Conservation (phyloP, 495 filamentous ascomycete genomes). For the Evansstolkia leycettana region DNA sequence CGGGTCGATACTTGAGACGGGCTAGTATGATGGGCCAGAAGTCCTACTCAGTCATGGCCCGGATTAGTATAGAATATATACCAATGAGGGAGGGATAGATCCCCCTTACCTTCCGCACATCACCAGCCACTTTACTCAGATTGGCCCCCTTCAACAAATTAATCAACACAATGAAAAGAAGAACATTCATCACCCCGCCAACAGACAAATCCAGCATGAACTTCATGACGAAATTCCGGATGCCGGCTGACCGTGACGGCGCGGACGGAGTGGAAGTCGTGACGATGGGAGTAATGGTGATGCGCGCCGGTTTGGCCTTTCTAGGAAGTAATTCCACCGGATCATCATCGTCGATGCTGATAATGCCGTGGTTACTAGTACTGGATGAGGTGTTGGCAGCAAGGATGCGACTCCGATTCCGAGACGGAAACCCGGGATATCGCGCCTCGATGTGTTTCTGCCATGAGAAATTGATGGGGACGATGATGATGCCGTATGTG, state of each 20-base stretch:
- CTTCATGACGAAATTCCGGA: constrained; percentile 66
- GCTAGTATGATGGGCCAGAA: constrained; percentile 61
- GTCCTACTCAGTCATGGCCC: constrained; percentile 33
- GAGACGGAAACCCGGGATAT: constrained; percentile 34
- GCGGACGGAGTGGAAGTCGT: too few species aligned
- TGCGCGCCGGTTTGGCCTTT: background rate
- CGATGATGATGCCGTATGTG: constrained; percentile 59
- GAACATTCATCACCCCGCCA: constrained; percentile 63
- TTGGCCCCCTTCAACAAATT: constrained; percentile 36
- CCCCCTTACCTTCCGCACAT: background rate
- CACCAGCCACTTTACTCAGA: constrained; percentile 2
- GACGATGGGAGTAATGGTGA: too few species aligned
- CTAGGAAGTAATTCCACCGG: constrained; percentile 25
- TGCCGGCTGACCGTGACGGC: too few species aligned
- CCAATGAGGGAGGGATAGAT: constrained; percentile 1
- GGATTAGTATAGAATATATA: background rate
- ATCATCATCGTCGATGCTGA: constrained; percentile 18
- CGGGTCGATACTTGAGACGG: constrained; percentile 71
- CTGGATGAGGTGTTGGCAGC: background rate
- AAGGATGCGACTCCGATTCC: background rate
- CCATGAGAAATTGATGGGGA: constrained; percentile 85
- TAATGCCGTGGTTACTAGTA: constrained; percentile 14
- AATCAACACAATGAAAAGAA: constrained; percentile 55
- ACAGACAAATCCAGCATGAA: constrained; percentile 73
- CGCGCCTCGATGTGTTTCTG: constrained; percentile 46